phyloP scores from a whole-genome alignment of 768 basidiomycete genomes.

The Leccinum arenicola region DNA sequence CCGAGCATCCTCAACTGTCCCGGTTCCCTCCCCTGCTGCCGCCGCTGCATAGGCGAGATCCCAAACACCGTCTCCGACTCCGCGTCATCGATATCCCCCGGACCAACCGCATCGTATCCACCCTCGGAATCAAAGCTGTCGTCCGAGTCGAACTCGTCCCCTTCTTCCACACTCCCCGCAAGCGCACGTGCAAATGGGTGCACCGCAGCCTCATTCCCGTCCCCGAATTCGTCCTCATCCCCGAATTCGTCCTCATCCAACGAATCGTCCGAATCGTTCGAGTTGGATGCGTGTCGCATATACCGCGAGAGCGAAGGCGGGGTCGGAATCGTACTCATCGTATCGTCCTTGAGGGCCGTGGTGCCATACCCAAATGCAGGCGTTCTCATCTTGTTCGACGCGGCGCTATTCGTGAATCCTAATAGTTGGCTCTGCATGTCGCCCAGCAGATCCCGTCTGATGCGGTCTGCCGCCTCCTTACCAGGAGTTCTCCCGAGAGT shows the following conservation, averaged over 20 bases:
- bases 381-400: constrained; percentile 23
- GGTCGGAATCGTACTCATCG: constrained; percentile 64
- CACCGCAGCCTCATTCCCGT: constrained; percentile 41
- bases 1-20: constrained; percentile 56
- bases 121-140: constrained; percentile 50
- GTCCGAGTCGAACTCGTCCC: constrained; percentile 41
- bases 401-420: constrained; percentile 12
- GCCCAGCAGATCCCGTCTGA: constrained; percentile 61
- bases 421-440: constrained; percentile 42
- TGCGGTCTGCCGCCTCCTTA: constrained; percentile 67
- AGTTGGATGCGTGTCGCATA: constrained; percentile 49
- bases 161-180: constrained; percentile 32
- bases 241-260: constrained; percentile 40
- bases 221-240: constrained; percentile 38
- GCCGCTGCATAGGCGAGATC: constrained; percentile 51
- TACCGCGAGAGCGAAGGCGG: constrained; percentile 75
- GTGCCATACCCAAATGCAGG: constrained; percentile 29
- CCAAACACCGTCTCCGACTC: constrained; percentile 66
- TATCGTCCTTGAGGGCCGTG: constrained; percentile 44
- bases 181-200: constrained; percentile 57
- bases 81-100: constrained; percentile 12
- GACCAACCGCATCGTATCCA: constrained; percentile 22
- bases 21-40: constrained; percentile 23
- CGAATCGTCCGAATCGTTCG: constrained; percentile 59
- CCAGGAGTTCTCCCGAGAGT: constrained; percentile 62